Evolutionary conservation across 129 eudicot genomes (phyloP).

Genomic region (Helianthus annuus): DNA sequence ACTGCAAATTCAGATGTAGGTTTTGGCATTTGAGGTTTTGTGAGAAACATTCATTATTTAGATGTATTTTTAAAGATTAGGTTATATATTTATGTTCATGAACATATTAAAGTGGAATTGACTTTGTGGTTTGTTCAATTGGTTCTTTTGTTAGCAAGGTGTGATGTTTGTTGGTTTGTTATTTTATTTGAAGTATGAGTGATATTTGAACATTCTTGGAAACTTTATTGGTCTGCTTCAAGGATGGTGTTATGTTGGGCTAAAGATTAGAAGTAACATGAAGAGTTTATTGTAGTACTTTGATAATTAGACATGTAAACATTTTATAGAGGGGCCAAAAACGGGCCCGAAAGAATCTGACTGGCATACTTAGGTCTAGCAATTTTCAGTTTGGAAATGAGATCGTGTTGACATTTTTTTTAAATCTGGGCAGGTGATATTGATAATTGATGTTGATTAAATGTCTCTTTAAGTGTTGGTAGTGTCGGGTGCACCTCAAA

Average conservation of each 20-base stretch:
- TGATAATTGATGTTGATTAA: not conserved
- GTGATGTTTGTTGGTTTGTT: not conserved
- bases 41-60: not conserved
- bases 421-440: not conserved
- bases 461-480: not conserved
- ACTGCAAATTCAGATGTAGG: not conserved
- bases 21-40: slow-evolving; percentile 9
- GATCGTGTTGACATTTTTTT: not conserved
- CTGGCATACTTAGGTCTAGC: not conserved
- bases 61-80: not conserved
- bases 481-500: not conserved
- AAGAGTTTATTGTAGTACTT: not conserved
- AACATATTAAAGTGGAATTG: not conserved
- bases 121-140: not conserved
- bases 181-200: not conserved
- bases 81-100: slow-evolving; percentile 8
- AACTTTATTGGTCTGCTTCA: slow-evolving; percentile 2
- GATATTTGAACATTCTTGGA: not conserved
- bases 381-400: not conserved
- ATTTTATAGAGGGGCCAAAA: not conserved
- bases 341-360: not conserved
- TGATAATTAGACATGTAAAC: not conserved
- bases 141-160: not conserved
- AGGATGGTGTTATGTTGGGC: not conserved
- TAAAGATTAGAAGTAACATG: not conserved